A percentile compares a stretch with the other conserved stretches of the same genome.
Evolutionary conservation across 129 eudicot species (phyloP).

Genomic region (Lactuca saligna): DNA sequence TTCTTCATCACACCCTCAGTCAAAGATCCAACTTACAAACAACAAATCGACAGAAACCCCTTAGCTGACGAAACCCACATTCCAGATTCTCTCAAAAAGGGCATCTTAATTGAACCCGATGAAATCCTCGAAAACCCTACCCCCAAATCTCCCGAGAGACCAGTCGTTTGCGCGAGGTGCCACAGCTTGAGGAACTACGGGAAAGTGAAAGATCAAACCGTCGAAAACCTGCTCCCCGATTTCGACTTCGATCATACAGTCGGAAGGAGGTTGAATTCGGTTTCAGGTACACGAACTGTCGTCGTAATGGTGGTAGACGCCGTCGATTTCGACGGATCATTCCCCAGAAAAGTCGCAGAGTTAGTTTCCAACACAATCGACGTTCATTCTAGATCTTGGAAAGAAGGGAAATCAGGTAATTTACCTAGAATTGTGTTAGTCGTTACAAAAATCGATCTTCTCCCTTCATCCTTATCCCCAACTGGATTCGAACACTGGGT

Average conservation of each 20-base stretch:
- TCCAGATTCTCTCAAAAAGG: slow-evolving; percentile 64
- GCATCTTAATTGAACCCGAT: slow-evolving; percentile 39
- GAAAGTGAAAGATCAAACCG: slow-evolving; percentile 59
- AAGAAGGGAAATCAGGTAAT: slow-evolving; percentile 89
- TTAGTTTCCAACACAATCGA: slow-evolving; percentile 66
- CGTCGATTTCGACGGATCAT: slow-evolving; percentile 87
- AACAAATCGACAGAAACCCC: slow-evolving; percentile 43
- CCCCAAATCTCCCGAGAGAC: slow-evolving; percentile 32
- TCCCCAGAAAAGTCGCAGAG: slow-evolving; percentile 69
- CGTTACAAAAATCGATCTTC: slow-evolving; percentile 82
- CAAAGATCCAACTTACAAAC: slow-evolving; percentile 51
- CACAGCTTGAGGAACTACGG: slow-evolving; percentile 74
- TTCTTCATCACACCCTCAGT: slow-evolving; percentile 49
- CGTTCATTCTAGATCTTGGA: slow-evolving; percentile 72
- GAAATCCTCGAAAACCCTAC: slow-evolving; percentile 16
- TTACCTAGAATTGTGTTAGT: slow-evolving; percentile 79
- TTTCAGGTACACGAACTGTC: slow-evolving; percentile 62
- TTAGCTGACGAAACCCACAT: slow-evolving; percentile 66
- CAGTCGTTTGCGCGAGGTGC: slow-evolving; percentile 79
- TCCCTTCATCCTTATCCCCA: slow-evolving; percentile 67
- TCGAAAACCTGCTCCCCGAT: slow-evolving; percentile 85
- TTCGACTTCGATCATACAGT: slow-evolving; percentile 93
- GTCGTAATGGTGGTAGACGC: slow-evolving; percentile 90
- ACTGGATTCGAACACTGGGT: slow-evolving; percentile 88
- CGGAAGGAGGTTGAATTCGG: slow-evolving; percentile 68